Percentiles rank a stretch among this genome's conserved stretches.
phyloP scores from a whole-genome alignment of 1,139 yeast genomes.

The Yamadazyma dushanensis region DNA sequence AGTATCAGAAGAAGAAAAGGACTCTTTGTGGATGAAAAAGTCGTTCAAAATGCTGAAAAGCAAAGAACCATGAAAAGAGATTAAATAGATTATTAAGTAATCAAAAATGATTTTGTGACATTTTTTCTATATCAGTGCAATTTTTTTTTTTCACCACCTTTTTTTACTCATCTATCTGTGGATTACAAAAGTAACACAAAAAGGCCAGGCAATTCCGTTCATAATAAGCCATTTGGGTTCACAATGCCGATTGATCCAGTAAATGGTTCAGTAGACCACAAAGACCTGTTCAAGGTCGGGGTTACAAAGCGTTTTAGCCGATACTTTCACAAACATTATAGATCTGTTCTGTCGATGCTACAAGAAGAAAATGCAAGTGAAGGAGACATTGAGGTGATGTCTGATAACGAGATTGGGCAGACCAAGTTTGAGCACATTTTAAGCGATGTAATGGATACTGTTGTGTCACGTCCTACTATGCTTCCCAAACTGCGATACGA shows the following conservation, averaged over 20 bases:
- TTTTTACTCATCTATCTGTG: constrained; percentile 4
- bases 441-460: neutral
- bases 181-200: neutral
- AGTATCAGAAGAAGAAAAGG: constrained; percentile 84
- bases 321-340: neutral
- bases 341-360: neutral
- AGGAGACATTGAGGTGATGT: neutral
- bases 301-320: neutral
- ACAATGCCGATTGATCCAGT: neutral
- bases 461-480: neutral
- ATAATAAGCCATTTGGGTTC: neutral
- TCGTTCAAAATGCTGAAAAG: constrained; percentile 88
- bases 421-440: neutral
- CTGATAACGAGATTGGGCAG: neutral
- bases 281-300: neutral
- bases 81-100: constrained; percentile 17
- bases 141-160: constrained; percentile 1
- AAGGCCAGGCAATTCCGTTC: neutral
- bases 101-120: neutral
- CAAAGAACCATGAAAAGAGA: constrained; percentile 80
- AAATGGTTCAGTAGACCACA: neutral
- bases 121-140: neutral
- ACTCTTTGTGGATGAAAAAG: constrained; percentile 83
- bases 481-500: neutral
- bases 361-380: neutral